These are phyloP conservation scores for Aspergillus texensis DNA, from an alignment of 2,329 filamentous ascomycete genomes.

Conservation along the genomic window DNA sequence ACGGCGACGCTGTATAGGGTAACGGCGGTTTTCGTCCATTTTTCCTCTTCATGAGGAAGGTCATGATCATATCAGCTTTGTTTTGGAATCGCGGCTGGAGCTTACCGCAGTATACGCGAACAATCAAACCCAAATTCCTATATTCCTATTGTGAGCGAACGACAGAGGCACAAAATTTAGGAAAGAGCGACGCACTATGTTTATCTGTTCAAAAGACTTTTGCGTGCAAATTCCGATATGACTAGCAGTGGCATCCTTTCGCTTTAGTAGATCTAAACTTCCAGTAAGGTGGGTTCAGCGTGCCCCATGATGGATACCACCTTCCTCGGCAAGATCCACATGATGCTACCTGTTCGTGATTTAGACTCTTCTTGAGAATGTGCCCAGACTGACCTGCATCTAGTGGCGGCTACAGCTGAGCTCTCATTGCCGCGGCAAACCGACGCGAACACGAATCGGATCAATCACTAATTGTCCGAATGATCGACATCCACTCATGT, in stretches of 20 bases:
- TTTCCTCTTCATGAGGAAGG: background rate
- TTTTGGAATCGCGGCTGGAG: background rate
- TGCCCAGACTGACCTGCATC: no score
- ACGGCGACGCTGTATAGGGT: constrained; percentile 44
- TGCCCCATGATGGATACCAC: background rate
- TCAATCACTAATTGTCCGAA: no score
- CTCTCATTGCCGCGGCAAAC: no score
- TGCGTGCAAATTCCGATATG: no score
- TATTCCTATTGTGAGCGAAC: background rate
- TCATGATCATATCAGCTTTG: background rate
- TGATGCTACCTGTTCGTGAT: background rate
- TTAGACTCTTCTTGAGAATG: no score
- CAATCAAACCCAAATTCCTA: background rate
- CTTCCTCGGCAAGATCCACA: background rate
- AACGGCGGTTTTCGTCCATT: constrained; percentile 24
- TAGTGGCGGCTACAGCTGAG: no score
- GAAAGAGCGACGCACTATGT: background rate
- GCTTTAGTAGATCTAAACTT: background rate
- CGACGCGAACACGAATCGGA: no score
- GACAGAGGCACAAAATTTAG: background rate
- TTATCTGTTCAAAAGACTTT: no score
- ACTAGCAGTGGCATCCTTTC: no score
- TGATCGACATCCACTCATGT: background rate
- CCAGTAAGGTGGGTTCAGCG: background rate
- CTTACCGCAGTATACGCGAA: background rate